Base-by-base conservation (phyloP, 2,329 filamentous ascomycete genomes). In the Stachybotrys chartarum region DNA sequence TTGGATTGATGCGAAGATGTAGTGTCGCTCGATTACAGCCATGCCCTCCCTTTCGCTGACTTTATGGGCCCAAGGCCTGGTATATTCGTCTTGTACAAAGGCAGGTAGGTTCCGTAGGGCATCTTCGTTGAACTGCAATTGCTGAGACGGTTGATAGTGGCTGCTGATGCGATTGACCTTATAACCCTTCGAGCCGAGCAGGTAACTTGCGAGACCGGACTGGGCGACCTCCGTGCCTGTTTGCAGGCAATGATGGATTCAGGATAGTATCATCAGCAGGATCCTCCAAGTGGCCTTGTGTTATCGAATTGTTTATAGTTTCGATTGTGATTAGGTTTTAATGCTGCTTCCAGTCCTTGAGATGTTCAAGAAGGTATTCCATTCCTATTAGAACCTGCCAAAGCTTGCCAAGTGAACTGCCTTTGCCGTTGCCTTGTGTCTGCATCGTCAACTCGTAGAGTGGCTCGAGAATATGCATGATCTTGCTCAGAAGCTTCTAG, bases 381-480 rank as follows among this genome's bases (percentile, higher is more conserved):
- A 55, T 55, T 10, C 51, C 54, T 39, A 3, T 55, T 30, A 55
- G 53, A 24, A 57, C 56, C 50, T 57, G 51, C 56, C 48, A 57
- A 32, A 57, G 56, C 47, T 51, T 51, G 18, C 56, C 18, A n/a
- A 54, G 24, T 18, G 51, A 39, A 35, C 32, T 46, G n/a, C 48
- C 52, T 30, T 6, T 57, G 55, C 54, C 56, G 48, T 42, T 54
- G 47, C 54, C 54, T 30, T 57, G 24, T 47, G 42, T 55, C 46
- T 54, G 42, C 24, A 51, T 57, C 8, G 51, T 57, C 44, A 51
- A 42, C 51, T 50, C 30, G 24, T 54, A 55, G 51, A 57, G 11
- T 10, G 54, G 56, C 51, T 54, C 44, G 4, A 54, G 50, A 12
- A 52, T 46, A 54, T 54, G 14, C 11, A 24, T 42, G 42, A 55